Evolutionary conservation across 2,329 filamentous ascomycete genomes (phyloP), one percentile per base, ranked within the genome.

Genomic region (Cladosporium phlei): DNA sequence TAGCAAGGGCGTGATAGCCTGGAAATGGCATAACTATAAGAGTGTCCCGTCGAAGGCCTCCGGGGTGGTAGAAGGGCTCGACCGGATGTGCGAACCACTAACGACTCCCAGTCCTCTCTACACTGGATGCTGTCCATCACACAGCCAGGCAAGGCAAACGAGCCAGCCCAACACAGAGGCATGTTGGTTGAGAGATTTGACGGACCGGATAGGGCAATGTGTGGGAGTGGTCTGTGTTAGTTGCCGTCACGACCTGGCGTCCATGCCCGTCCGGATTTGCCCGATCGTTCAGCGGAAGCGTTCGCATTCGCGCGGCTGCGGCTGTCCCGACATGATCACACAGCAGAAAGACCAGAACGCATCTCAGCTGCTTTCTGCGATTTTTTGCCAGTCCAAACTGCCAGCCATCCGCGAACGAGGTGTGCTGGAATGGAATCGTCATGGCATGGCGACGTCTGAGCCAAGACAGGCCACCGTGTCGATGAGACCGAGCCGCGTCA

Each of bases 211-310:
- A 45, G 32, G 42, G 42, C 42, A 35, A 35, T 35, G 42, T 45
- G 42, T 45, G 42, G 42, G 32, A 45, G 42, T 45, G 42, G 42
- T 45, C 42, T 45, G 42, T 45, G 42, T 45, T 45, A 45, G 42
- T 45, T 45, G 42, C 42, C 42, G 42, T 45, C 42, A 45, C 42
- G 42, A 45, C 42, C 12, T 45, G 42, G 24, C 24, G 42, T 45
- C 42, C 42, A 45, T 45, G 42, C 16, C 32, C 33, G 30, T 45
- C 42, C 42, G 42, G 42, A 24, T 45, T 45, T 22, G 32, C 42
- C 42, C 42, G 42, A 45, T 11, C 25, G 7, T 28, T 5, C 24
- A 22, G 33, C 25, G 37, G 24, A 37, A 29, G 20, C 16, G 16
- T 17, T 45, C 42, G 32, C 42, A 37, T 37, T 45, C 42, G 42